Percentiles rank a stretch among this genome's conserved stretches.
These are phyloP conservation scores for Erodium maritimum DNA, from an alignment of 345 rosid genomes.

Conservation along the genomic window DNA sequence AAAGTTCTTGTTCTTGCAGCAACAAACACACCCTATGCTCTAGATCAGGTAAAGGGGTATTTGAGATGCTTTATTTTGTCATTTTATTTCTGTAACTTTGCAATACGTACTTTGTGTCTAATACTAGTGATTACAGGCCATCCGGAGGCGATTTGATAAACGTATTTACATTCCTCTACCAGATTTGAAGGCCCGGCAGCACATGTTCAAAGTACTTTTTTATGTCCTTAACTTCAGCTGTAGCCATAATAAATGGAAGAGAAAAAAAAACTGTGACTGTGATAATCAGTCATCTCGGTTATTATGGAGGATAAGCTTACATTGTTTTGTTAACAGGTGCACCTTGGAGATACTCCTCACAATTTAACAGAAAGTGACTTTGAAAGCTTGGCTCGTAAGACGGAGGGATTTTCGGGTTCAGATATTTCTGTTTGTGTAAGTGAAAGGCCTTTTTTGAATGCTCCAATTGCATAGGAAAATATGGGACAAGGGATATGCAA, in stretches of 20 bases:
- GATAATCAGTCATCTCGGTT: neutral
- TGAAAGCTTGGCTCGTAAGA: slow-evolving; percentile 61
- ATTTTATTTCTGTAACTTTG: slow-evolving; percentile 2
- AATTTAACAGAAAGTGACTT: slow-evolving; percentile 76
- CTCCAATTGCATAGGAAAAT: neutral
- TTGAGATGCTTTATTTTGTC: slow-evolving; percentile 6
- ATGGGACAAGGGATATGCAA: neutral
- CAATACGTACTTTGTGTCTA: slow-evolving; percentile 15
- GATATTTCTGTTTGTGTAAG: slow-evolving; percentile 92
- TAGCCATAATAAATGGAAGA: neutral
- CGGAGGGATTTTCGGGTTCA: slow-evolving; percentile 94
- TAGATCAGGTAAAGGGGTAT: slow-evolving; percentile 56
- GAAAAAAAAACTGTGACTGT: neutral
- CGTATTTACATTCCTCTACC: slow-evolving; percentile 95
- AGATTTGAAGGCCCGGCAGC: slow-evolving; percentile 79
- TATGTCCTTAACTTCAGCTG: neutral
- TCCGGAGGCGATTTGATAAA: slow-evolving; percentile 90
- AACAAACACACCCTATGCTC: slow-evolving; percentile 84
- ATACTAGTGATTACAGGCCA: slow-evolving; percentile 41
- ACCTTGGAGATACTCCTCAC: slow-evolving; percentile 93
- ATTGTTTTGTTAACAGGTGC: slow-evolving; percentile 40
- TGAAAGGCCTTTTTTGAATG: neutral
- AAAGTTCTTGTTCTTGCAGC: slow-evolving; percentile 97
- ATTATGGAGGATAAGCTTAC: neutral
- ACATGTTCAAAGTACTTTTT: slow-evolving; percentile 70